Evolutionary conservation across 1,284 basidiomycete species (phyloP).

Genomic region (Trichosporon sp.): DNA sequence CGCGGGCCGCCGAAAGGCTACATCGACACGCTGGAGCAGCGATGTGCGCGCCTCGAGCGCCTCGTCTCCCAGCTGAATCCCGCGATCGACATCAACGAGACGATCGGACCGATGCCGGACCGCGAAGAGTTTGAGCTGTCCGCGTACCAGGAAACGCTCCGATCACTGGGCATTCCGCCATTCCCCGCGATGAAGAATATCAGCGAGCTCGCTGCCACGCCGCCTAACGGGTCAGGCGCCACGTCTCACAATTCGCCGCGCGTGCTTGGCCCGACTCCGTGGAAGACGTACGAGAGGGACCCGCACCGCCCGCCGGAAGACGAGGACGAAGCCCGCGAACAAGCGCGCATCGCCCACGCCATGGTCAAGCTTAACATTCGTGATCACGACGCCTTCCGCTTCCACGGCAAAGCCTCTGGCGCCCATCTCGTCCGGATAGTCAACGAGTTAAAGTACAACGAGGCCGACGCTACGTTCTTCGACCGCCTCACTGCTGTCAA

Average conservation of each 20-base stretch:
- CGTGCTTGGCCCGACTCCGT: constrained; percentile 31
- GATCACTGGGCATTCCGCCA: constrained; percentile 33
- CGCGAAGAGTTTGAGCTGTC: constrained; percentile 64
- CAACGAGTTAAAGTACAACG: constrained; percentile 57
- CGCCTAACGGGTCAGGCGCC: constrained; percentile 19
- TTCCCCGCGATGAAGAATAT: constrained; percentile 35
- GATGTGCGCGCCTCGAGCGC: constrained; percentile 66
- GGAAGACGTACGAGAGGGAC: constrained; percentile 34
- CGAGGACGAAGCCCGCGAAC: constrained; percentile 21
- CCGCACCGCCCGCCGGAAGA: constrained; percentile 26
- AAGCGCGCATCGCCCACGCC: constrained; percentile 24
- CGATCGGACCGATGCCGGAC: constrained; percentile 63
- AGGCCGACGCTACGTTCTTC: constrained; percentile 23
- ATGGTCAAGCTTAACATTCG: constrained; percentile 35
- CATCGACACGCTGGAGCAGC: constrained; percentile 64
- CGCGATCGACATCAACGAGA: constrained; percentile 59
- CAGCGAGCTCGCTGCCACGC: not conserved
- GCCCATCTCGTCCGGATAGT: constrained; percentile 61
- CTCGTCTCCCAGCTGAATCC: constrained; percentile 63
- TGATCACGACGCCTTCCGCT: constrained; percentile 51
- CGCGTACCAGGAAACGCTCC: constrained; percentile 32
- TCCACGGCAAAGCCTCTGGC: constrained; percentile 67
- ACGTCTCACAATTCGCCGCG: constrained; percentile 21
- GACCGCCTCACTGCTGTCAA: constrained; percentile 31
- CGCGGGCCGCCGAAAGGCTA: constrained; percentile 79